These are phyloP conservation scores for Primulina eburnea DNA, from an alignment of 257 asterid genomes.

Conservation along the genomic window DNA sequence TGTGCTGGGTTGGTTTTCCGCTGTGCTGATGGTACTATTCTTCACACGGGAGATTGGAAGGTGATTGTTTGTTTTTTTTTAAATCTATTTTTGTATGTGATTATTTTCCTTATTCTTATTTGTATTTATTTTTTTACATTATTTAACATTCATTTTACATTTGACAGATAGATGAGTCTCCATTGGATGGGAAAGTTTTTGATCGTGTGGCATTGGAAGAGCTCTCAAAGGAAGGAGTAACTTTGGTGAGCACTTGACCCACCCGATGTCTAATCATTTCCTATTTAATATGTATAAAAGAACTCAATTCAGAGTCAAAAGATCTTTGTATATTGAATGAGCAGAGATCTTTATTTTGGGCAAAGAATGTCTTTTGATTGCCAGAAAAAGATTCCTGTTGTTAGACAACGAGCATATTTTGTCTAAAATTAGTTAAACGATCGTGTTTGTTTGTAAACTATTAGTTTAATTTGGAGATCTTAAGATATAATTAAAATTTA, in stretches of 20 bases:
- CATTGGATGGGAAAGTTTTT: slow-evolving; percentile 84
- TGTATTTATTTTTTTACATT: slow-evolving; percentile 16
- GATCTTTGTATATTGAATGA: slow-evolving; percentile 10
- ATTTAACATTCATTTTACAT: slow-evolving; percentile 15
- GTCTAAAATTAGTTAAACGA: not conserved
- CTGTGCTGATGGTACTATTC: slow-evolving; percentile 95
- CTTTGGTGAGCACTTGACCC: slow-evolving; percentile 63
- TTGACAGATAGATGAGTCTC: slow-evolving; percentile 93
- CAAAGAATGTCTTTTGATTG: not conserved
- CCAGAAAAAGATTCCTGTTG: not conserved
- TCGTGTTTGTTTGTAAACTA: not conserved
- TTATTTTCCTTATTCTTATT: slow-evolving; percentile 7
- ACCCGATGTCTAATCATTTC: slow-evolving; percentile 8
- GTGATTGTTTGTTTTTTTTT: slow-evolving; percentile 37
- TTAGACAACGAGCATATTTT: not conserved
- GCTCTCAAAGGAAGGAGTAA: slow-evolving; percentile 97
- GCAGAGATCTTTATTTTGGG: not conserved
- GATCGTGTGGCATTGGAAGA: slow-evolving; percentile 93
- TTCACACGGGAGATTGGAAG: slow-evolving; percentile 99
- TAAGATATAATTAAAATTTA: not conserved
- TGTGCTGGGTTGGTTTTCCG: slow-evolving; percentile 98
- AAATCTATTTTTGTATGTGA: slow-evolving; percentile 4
- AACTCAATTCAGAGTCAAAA: slow-evolving; percentile 13
- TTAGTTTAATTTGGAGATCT: not conserved
- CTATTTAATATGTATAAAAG: not conserved